These are phyloP conservation scores for Apiotrichum brassicae DNA, from an alignment of 1,284 basidiomycete species.

Conservation along the genomic window DNA sequence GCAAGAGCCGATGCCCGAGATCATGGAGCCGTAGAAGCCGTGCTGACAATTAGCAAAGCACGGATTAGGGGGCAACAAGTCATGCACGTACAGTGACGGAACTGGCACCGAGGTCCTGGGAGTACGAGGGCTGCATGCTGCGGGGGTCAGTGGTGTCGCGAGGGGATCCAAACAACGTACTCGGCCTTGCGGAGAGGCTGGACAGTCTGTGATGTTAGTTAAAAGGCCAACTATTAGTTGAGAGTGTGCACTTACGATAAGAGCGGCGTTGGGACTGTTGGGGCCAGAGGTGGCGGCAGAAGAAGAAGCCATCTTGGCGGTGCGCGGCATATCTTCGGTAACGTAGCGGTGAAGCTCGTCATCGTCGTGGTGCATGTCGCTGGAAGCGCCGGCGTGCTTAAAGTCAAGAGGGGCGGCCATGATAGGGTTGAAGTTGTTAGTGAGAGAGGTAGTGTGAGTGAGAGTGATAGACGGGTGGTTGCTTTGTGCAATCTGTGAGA, in stretches of 20 bases:
- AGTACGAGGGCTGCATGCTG: slow-evolving; percentile 61
- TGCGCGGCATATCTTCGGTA: slow-evolving; percentile 34
- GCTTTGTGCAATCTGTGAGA: too few species aligned
- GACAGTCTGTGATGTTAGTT: slow-evolving; percentile 29
- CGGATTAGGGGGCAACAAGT: slow-evolving; percentile 16
- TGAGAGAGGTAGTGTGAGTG: too few species aligned
- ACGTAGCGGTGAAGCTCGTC: slow-evolving; percentile 41
- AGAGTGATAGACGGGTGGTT: too few species aligned
- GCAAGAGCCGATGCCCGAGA: slow-evolving; percentile 54
- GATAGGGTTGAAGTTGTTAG: too few species aligned
- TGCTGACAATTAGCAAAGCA: slow-evolving; percentile 56
- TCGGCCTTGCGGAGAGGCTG: slow-evolving; percentile 45
- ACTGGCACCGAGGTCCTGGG: slow-evolving; percentile 71
- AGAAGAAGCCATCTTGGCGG: slow-evolving; percentile 21
- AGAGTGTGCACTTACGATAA: background rate
- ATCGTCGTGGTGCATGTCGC: slow-evolving; percentile 1
- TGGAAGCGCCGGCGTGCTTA: too few species aligned
- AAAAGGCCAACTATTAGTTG: too few species aligned
- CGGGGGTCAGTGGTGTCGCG: background rate
- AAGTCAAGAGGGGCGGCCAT: too few species aligned
- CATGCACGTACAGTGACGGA: slow-evolving; percentile 49
- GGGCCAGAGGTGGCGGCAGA: background rate
- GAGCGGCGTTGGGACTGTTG: too few species aligned
- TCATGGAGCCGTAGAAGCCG: slow-evolving; percentile 74
- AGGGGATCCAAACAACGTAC: background rate